Base-by-base conservation (phyloP, 1,284 basidiomycete genomes). In the Austroboletus olivaceoglutinosus region DNA sequence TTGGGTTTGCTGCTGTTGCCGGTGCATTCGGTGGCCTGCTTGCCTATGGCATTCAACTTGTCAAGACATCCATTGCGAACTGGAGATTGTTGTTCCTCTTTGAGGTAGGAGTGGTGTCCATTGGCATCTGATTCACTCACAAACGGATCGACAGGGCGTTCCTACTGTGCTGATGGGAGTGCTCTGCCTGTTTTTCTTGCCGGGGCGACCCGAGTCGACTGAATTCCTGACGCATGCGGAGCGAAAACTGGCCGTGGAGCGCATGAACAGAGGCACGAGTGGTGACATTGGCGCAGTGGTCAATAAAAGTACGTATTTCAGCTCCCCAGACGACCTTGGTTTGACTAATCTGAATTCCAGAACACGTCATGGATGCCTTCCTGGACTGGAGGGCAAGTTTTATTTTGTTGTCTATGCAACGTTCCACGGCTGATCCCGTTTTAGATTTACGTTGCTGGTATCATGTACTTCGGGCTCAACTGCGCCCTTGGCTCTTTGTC, bases 381-480 rank as follows among this genome's bases (percentile, higher is more conserved):
- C 70, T 76, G 52, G 88, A 90, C 62, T 89, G 85, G 83, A 82
- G 84, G 66, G 86, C 80, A 55, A 50, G 77, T 65, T 21, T 51
- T 40, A 40, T 37, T 43, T 10, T 41, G 15, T n/a, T 44, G 36
- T 33, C 4, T 12, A 3, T 13, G 8, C 18, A 27, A 16, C 21
- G 6, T 33, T 2, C 30, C 12, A 5, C 1, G 13, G 16, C 45
- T 52, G 43, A 61, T 52, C 40, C 37, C 23, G 18, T 31, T 16
- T 40, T 56, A 86, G 83, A 73, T 86, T 18, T 87, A 86, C 55
- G 56, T 72, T 7, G 84, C 76, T 19, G 83, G 85, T 0, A 70
- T 82, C n/a, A 80, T 86, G 44, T 90, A 87, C 67, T 90, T 89
- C 55, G 89, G 86, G 23, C 73, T 89, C 52, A 94, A 94, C 67